phyloP scores from a whole-genome alignment of 345 rosid genomes.

The Atalantia buxifolia region DNA sequence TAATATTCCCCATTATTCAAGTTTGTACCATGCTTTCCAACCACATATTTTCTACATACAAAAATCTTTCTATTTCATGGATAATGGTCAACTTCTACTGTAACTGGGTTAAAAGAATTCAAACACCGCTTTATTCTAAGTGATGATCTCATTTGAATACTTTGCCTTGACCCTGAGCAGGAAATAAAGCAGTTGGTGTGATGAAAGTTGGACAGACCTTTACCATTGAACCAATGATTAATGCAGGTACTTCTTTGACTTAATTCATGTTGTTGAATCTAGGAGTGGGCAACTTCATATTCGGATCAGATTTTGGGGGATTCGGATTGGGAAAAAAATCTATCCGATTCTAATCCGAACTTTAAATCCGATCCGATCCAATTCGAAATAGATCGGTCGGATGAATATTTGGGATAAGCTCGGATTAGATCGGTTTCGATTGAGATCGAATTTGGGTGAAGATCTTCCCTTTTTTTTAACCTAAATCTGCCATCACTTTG shows the following conservation, averaged over 20 bases:
- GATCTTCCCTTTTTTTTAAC: too few species aligned
- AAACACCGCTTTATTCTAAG: not conserved
- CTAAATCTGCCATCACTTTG: too few species aligned
- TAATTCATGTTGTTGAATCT: not conserved
- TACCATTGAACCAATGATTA: constrained; percentile 98
- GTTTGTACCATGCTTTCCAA: constrained; percentile 30
- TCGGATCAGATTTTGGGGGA: too few species aligned
- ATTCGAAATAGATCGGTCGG: too few species aligned
- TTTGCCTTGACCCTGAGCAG: constrained; percentile 48
- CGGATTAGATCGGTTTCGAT: too few species aligned
- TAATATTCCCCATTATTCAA: constrained; percentile 90
- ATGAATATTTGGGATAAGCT: too few species aligned
- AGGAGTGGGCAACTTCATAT: too few species aligned
- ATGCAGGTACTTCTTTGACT: constrained; percentile 53
- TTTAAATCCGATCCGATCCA: too few species aligned
- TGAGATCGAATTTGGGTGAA: too few species aligned
- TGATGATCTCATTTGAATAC: constrained; percentile 10
- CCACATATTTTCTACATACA: not conserved
- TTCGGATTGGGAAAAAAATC: too few species aligned
- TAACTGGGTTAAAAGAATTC: not conserved
- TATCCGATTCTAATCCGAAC: too few species aligned
- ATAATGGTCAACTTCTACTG: not conserved
- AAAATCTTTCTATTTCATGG: not conserved
- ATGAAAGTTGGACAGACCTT: constrained; percentile 97
- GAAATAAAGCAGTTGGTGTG: constrained; percentile 95